Percentiles rank a stretch among this genome's conserved stretches.
phyloP scores from a whole-genome alignment of 345 rosid species.

The Salix dunnii region DNA sequence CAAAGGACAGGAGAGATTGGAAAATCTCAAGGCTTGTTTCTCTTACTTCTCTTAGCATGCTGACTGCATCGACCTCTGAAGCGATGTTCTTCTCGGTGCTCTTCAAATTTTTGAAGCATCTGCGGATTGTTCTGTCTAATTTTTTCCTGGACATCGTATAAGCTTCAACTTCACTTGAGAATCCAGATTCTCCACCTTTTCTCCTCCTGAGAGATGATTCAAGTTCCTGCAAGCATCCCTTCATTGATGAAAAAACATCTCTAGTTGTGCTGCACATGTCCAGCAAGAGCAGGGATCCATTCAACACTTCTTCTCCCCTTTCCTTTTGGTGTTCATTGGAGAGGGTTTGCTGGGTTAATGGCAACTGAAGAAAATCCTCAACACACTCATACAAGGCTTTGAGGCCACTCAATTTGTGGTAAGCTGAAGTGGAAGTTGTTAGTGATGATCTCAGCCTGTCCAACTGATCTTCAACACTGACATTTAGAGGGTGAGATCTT shows the following conservation, averaged over 20 bases:
- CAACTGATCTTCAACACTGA: conserved; percentile 17
- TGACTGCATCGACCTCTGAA: neutral
- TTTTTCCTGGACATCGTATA: neutral
- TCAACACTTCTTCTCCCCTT: conserved; percentile 1
- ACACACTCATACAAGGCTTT: conserved; percentile 2
- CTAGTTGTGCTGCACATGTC: conserved; percentile 3
- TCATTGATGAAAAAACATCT: conserved; percentile 10
- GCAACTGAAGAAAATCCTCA: neutral
- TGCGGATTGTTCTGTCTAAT: neutral
- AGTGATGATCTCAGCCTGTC: conserved; percentile 23
- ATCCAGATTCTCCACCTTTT: conserved; percentile 1
- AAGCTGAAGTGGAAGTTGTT: conserved; percentile 4
- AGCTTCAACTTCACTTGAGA: conserved; percentile 1
- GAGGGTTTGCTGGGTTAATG: neutral
- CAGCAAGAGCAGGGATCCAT: conserved; percentile 5
- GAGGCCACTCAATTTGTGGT: conserved; percentile 1
- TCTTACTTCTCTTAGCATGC: neutral
- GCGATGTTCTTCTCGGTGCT: neutral
- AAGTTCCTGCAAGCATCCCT: conserved; percentile 1
- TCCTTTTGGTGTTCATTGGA: neutral
- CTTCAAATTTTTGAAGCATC: neutral
- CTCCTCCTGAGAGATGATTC: conserved; percentile 8
- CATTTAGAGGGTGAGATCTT: conserved; percentile 24
- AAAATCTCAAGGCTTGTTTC: neutral
- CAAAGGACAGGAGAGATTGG: neutral